Evolutionary conservation across 164 flowering plant genomes (phyloP).

Genomic region (Stephania japonica): DNA sequence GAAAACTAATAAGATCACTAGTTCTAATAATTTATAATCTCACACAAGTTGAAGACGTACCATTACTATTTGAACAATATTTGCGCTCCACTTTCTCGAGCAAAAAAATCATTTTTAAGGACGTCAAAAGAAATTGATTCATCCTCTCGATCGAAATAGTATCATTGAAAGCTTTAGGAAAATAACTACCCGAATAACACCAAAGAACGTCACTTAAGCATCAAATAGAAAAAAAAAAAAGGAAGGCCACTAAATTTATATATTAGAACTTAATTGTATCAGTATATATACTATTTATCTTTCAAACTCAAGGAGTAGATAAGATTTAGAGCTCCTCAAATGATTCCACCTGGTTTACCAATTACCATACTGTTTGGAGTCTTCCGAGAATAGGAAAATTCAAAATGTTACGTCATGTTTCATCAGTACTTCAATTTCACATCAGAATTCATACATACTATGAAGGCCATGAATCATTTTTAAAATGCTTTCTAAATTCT

Average conservation of each 20-base stretch:
- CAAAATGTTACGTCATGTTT: too few relatives aligned
- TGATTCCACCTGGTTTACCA: too few relatives aligned
- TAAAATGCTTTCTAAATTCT: background rate
- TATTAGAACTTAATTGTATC: background rate
- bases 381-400: too few relatives aligned
- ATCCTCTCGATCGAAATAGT: constrained; percentile 76
- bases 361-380: too few relatives aligned
- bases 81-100: constrained; percentile 50
- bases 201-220: background rate
- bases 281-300: background rate
- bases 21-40: background rate
- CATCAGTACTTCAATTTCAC: too few relatives aligned
- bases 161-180: constrained; percentile 64
- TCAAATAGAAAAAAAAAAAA: background rate
- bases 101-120: constrained; percentile 59
- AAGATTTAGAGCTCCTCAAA: too few relatives aligned
- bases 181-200: constrained; percentile 61
- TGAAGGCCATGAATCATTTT: background rate
- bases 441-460: too few relatives aligned
- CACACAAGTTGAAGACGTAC: constrained; percentile 31
- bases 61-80: constrained; percentile 38
- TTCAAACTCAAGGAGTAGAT: background rate
- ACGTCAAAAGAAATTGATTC: constrained; percentile 77
- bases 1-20: background rate
- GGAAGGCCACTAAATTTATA: background rate